These are phyloP conservation scores for Macroventuria anomochaeta DNA, from an alignment of 2,329 filamentous ascomycete species.

Conservation along the genomic window DNA sequence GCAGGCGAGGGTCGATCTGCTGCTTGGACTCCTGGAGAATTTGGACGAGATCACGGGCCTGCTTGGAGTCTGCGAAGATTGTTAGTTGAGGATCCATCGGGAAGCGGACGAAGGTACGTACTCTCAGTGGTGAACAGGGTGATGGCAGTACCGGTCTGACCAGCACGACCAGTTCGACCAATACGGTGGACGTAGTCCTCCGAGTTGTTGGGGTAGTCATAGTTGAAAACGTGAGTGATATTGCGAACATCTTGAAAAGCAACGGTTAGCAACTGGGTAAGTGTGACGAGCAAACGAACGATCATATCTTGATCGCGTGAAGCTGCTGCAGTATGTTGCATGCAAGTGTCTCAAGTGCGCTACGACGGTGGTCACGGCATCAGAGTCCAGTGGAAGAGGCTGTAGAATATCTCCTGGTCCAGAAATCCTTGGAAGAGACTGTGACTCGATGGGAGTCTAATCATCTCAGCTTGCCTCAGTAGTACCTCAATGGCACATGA, in stretches of 20 bases:
- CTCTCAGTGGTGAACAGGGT: constrained; percentile 99
- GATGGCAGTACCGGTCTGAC: constrained; percentile 93
- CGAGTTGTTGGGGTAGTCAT: constrained; percentile 97
- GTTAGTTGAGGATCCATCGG: constrained; percentile 37
- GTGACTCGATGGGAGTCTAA: constrained; percentile 74
- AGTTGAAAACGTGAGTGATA: constrained; percentile 99
- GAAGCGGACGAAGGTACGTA: constrained; percentile 60
- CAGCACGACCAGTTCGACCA: constrained; percentile 73
- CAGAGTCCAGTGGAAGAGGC: constrained; percentile 54
- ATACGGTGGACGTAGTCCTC: constrained; percentile 74
- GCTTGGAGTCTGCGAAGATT: constrained; percentile 55
- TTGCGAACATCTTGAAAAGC: constrained; percentile 95
- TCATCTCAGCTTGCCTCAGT: constrained; percentile 78
- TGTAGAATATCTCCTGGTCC: constrained; percentile 66
- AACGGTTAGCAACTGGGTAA: constrained; percentile 76
- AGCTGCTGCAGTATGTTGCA: constrained; percentile 60
- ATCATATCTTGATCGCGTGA: constrained; percentile 66
- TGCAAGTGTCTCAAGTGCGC: constrained; percentile 64
- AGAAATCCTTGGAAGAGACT: constrained; percentile 73
- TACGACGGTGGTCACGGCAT: constrained; percentile 54
- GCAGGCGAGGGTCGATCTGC: constrained; percentile 92
- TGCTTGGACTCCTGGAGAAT: constrained; percentile 97
- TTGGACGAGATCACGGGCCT: constrained; percentile 91
- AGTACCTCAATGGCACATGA: constrained; percentile 70
- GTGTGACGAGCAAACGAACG: constrained; percentile 52